phyloP scores from a whole-genome alignment of 2,329 filamentous ascomycete genomes.

The Apiospora sp. region DNA sequence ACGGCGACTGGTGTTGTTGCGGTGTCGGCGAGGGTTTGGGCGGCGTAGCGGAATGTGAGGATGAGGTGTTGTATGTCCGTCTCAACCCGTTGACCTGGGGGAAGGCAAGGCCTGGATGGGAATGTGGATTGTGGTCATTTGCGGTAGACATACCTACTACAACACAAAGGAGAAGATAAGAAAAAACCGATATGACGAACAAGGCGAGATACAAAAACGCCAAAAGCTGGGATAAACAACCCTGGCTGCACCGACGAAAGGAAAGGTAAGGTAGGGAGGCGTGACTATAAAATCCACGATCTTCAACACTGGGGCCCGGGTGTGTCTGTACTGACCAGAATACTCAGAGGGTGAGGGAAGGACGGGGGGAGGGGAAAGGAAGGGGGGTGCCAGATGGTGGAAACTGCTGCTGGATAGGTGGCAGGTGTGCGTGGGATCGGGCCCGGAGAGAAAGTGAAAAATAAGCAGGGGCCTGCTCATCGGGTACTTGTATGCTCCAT shows the following conservation, averaged over 20 bases:
- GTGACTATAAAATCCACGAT: conserved; percentile 22
- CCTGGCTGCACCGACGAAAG: conserved; percentile 26
- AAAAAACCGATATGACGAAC: conserved; percentile 29
- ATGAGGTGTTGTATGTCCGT: conserved; percentile 55
- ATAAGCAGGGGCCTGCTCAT: neutral
- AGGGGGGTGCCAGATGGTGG: conserved; percentile 16
- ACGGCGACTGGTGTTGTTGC: conserved; percentile 54
- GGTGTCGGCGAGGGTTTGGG: conserved; percentile 64
- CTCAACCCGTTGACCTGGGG: conserved; percentile 55
- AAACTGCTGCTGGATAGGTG: conserved; percentile 17
- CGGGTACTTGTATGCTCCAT: neutral
- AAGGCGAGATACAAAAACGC: conserved; percentile 31
- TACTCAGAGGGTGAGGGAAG: conserved; percentile 12
- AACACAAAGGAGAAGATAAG: conserved; percentile 30
- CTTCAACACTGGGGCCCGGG: conserved; percentile 22
- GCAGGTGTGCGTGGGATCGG: conserved; percentile 19
- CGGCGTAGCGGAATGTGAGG: conserved; percentile 57
- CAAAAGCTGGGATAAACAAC: conserved; percentile 24
- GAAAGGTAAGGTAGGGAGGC: conserved; percentile 22
- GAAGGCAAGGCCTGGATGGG: conserved; percentile 62
- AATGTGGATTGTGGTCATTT: conserved; percentile 51
- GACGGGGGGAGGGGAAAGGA: conserved; percentile 15
- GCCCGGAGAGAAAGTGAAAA: conserved; percentile 15
- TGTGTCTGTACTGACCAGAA: conserved; percentile 21
- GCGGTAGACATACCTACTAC: conserved; percentile 53